Percentiles rank a stretch among this genome's conserved stretches.
These are phyloP conservation scores for Mycena belliarum DNA, from an alignment of 768 basidiomycete species.

Conservation along the genomic window DNA sequence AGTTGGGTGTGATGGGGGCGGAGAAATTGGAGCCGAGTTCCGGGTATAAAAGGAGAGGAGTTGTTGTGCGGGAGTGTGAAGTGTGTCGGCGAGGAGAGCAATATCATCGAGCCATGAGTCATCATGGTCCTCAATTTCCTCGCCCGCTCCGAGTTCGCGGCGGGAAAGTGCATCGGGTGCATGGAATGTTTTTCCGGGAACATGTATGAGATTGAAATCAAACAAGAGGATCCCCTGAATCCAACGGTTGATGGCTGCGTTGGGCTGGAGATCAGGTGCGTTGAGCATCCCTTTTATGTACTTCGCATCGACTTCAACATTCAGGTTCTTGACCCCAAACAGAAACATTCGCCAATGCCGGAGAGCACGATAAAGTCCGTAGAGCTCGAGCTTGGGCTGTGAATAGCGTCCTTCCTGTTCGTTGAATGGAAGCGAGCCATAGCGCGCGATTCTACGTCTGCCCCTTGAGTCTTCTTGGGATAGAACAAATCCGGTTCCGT, in stretches of 20 bases:
- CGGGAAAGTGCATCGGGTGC: conserved; percentile 43
- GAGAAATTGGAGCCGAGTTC: neutral
- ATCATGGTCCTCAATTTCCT: conserved; percentile 25
- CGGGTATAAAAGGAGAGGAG: too few species aligned
- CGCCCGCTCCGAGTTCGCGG: conserved; percentile 18
- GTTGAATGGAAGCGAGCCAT: conserved; percentile 36
- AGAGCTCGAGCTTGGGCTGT: conserved; percentile 41
- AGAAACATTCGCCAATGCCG: conserved; percentile 11
- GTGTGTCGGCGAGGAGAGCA: neutral
- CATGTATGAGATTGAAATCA: conserved; percentile 38
- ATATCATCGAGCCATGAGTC: conserved; percentile 28
- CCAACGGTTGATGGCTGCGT: conserved; percentile 42
- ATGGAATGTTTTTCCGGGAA: conserved; percentile 33
- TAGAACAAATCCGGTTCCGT: neutral
- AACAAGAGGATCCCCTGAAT: conserved; percentile 38
- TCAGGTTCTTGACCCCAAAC: conserved; percentile 29
- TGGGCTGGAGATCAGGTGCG: conserved; percentile 37
- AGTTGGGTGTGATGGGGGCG: neutral
- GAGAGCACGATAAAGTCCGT: conserved; percentile 32
- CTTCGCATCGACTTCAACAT: conserved; percentile 39
- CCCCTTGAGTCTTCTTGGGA: neutral
- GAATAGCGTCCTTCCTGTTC: conserved; percentile 34
- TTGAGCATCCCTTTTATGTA: conserved; percentile 47
- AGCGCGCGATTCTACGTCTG: conserved; percentile 22
- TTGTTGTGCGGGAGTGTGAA: too few species aligned